Evolutionary conservation across 2,329 filamentous ascomycete genomes (phyloP).

Genomic region (Periglandula ipomoeae): DNA sequence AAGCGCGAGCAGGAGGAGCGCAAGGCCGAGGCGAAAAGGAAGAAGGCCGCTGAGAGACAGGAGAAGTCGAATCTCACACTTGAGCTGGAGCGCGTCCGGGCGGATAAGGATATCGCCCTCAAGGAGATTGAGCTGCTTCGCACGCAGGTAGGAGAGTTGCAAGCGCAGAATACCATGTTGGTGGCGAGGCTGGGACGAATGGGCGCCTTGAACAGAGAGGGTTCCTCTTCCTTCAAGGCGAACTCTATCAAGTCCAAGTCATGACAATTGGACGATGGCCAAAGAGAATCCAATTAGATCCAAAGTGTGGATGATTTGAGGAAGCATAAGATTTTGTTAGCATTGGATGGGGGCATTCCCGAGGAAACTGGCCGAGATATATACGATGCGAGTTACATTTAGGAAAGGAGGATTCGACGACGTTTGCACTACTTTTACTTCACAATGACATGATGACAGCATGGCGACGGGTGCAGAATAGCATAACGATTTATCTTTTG

Average conservation of each 20-base stretch:
- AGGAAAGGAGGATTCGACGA: not conserved
- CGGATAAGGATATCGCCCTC: constrained; percentile 42
- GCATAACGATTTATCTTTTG: not conserved
- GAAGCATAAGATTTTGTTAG: no score
- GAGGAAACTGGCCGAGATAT: not conserved
- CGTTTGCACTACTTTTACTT: not conserved
- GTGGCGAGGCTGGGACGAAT: constrained; percentile 42
- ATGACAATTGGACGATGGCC: no score
- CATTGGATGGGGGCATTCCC: no score
- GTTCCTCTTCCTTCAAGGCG: constrained; percentile 4
- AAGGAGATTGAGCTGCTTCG: constrained; percentile 47
- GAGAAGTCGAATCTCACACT: constrained; percentile 38
- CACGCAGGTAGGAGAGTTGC: constrained; percentile 45
- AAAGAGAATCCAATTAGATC: no score
- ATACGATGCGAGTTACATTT: not conserved
- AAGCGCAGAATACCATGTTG: constrained; percentile 50
- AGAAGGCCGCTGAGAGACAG: constrained; percentile 44
- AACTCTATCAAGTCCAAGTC: constrained; percentile 6
- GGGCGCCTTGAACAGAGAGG: constrained; percentile 25
- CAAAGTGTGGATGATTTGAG: no score
- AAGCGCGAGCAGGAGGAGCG: constrained; percentile 53
- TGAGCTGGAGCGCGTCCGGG: constrained; percentile 42
- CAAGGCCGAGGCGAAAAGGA: constrained; percentile 44
- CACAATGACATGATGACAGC: not conserved
- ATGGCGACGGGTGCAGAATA: not conserved